Evolutionary conservation across 164 flowering plant genomes (phyloP).

Genomic region (Umbilicus rupestris): DNA sequence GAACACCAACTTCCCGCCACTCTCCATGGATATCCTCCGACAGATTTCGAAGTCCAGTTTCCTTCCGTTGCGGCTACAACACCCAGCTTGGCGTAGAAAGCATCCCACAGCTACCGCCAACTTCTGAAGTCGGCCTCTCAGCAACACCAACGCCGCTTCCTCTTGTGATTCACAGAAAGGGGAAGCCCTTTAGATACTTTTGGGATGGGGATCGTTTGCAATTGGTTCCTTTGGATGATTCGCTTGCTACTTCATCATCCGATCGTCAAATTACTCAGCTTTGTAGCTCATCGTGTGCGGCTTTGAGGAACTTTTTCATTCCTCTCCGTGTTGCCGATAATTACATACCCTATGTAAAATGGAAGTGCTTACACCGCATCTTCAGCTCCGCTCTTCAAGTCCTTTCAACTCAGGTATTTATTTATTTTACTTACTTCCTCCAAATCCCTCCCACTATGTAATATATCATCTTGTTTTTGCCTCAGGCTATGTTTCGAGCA

Average conservation of each 20-base stretch:
- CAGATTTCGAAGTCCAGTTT: neutral
- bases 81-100: conserved; percentile 19
- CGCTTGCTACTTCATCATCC: conserved; percentile 20
- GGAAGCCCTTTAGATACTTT: conserved; percentile 38
- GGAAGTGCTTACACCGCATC: conserved; percentile 82
- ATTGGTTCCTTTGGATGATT: conserved; percentile 22
- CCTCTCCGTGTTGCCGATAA: conserved; percentile 50
- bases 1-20: conserved; percentile 10
- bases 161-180: conserved; percentile 38
- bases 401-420: conserved; percentile 92
- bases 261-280: conserved; percentile 17
- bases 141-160: conserved; percentile 32
- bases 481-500: conserved; percentile 98
- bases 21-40: conserved; percentile 20
- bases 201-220: conserved; percentile 48
- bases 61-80: conserved; percentile 5
- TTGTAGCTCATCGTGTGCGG: conserved; percentile 21
- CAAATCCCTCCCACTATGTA: too few relatives aligned
- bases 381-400: conserved; percentile 87
- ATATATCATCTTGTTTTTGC: too few relatives aligned
- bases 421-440: too few relatives aligned
- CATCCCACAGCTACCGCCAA: conserved; percentile 23
- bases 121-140: conserved; percentile 27
- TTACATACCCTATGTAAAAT: conserved; percentile 69
- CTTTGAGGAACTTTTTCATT: conserved; percentile 47